These are phyloP conservation scores for Zygnema circumcarinatum DNA, from an alignment of 139 green algal genomes.

Conservation along the genomic window DNA sequence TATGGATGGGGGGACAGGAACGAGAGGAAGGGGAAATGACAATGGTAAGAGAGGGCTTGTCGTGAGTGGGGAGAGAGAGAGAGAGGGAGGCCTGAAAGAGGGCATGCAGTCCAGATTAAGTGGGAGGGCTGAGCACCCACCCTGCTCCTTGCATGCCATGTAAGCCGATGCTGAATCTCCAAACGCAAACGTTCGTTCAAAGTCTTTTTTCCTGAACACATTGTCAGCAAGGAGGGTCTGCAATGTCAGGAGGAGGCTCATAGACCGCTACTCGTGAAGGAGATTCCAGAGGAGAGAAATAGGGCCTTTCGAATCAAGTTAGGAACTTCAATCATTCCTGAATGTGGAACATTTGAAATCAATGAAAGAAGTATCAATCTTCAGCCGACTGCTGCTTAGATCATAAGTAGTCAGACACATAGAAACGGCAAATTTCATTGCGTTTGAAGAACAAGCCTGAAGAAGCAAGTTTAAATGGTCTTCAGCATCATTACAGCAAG, in stretches of 20 bases:
- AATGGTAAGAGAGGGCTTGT: not conserved
- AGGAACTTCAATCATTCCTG: not conserved
- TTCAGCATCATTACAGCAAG: not conserved
- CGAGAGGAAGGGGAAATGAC: not conserved
- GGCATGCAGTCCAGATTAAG: slow-evolving; percentile 9
- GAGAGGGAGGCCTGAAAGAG: not conserved
- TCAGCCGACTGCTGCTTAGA: too few relatives aligned
- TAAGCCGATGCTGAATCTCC: slow-evolving; percentile 19
- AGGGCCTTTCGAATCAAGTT: not conserved
- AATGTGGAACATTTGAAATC: not conserved
- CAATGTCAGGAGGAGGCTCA: not conserved
- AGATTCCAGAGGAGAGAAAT: not conserved
- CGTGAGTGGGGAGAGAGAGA: not conserved
- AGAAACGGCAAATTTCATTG: too few relatives aligned
- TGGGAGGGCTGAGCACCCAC: not conserved
- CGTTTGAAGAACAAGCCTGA: too few relatives aligned
- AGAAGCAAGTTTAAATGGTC: too few relatives aligned
- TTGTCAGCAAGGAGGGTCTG: too few relatives aligned
- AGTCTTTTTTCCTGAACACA: slow-evolving; percentile 30
- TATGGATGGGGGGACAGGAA: too few relatives aligned
- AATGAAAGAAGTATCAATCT: not conserved
- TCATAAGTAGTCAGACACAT: too few relatives aligned
- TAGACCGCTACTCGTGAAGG: not conserved
- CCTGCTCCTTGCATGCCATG: slow-evolving; percentile 6
- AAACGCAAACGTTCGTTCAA: slow-evolving; percentile 15